Evolutionary conservation across 2,329 filamentous ascomycete species (phyloP), one percentile per base, ranked within the genome.

Genomic region (Calycina marina): DNA sequence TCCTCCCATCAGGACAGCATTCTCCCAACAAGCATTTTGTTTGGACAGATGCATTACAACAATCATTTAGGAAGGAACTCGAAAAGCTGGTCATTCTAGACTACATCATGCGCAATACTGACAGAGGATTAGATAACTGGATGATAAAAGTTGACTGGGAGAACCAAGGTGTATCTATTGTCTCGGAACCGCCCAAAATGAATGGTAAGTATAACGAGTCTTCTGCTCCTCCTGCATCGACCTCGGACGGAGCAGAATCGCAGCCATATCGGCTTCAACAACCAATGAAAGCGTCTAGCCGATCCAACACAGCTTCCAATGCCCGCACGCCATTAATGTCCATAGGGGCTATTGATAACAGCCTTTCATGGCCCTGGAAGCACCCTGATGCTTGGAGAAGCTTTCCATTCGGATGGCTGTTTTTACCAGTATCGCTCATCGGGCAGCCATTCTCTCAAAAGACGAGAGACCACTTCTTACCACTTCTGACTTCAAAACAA

Each of bases 101-200:
- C 57, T 98, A 98, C 54, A 93, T 98, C 41, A 98, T 98, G 90
- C 74, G 90, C 36, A 98, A 98, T 52, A 98, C 90, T 2, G 90
- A 98, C 54, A 72, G 90, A 57, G 90, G 90, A 2, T 63, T 94
- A 35, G 90, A 98, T 54, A 98, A 98, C 48, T 98, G 90, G 90
- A 98, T 98, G 90, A 85, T 98, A 52, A 90, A 84, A 55, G 82
- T 98, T 18, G 86, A 98, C 55, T 83, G 76, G 67, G 71, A 84
- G 45, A 75, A 70, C 3, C 74, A 90, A 49, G 71, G 79, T 47
- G 88, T 90, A 9, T 83, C 80, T 5, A 83, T 98, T 42, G 77
- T 79, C 11, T 84, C 84, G 1, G 85, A 94, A 38, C 83, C 86
- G 8, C 60, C 70, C 27, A 68, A 69, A 16, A 56, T 92, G 63